phyloP scores from a whole-genome alignment of 1,139 yeast species.

The Hemisphaericaspora subhashii region DNA sequence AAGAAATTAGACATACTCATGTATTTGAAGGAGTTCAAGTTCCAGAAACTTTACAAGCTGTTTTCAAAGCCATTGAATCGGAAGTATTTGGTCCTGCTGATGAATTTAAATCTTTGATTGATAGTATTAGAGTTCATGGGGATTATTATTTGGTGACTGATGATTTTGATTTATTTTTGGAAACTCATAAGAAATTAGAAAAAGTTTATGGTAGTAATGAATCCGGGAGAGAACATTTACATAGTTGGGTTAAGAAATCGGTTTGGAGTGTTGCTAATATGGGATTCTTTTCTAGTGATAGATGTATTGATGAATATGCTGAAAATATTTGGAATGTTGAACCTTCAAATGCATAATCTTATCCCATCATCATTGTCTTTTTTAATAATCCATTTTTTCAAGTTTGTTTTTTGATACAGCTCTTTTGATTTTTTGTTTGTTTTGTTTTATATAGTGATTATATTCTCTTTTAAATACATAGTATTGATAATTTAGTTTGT shows the following conservation, averaged over 20 bases:
- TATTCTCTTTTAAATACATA: too few relatives aligned
- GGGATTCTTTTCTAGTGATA: slow-evolving; percentile 90
- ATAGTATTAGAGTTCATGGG: slow-evolving; percentile 69
- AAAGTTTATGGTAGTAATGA: slow-evolving; percentile 60
- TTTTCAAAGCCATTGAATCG: slow-evolving; percentile 64
- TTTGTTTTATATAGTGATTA: too few relatives aligned
- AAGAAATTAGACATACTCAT: slow-evolving; percentile 77
- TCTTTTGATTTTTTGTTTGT: too few relatives aligned
- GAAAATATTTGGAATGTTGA: slow-evolving; percentile 92
- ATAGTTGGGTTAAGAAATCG: slow-evolving; percentile 73
- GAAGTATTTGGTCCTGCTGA: slow-evolving; percentile 73
- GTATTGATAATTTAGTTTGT: too few relatives aligned
- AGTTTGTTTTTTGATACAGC: background rate
- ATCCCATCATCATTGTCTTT: background rate
- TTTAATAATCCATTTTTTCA: background rate
- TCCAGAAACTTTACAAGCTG: slow-evolving; percentile 58
- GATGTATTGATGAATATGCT: slow-evolving; percentile 91
- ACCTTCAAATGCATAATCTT: slow-evolving; percentile 37
- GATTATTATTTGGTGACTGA: slow-evolving; percentile 86
- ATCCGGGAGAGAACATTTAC: slow-evolving; percentile 54
- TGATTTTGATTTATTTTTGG: slow-evolving; percentile 83
- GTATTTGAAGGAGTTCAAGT: slow-evolving; percentile 55
- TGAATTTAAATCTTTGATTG: slow-evolving; percentile 69
- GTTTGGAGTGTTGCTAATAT: slow-evolving; percentile 84
- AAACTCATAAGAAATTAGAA: slow-evolving; percentile 77